Evolutionary conservation across 2,329 filamentous ascomycete genomes (phyloP), one percentile per base, ranked within the genome.

Genomic region (Aspergillus glaucus): DNA sequence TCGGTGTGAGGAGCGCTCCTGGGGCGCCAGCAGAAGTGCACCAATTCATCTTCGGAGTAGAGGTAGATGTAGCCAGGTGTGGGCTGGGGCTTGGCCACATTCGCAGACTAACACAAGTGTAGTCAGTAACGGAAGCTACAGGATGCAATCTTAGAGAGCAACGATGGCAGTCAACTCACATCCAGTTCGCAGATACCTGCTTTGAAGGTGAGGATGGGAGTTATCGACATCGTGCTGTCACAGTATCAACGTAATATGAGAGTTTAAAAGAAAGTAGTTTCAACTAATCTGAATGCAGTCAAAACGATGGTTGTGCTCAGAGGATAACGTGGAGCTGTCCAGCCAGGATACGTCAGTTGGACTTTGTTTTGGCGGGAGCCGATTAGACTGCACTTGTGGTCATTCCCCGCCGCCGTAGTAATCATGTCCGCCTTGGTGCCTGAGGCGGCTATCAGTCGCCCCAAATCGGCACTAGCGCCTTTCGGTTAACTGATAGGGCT

Each of bases 1-100:
- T 87, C 74, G 54, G 86, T 81, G 57, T 88, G 72, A 19, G 84
- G 76, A 50, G 82, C 80, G 57, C 77, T 79, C 57, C 93, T 86
- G 62, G 88, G 84, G 57, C 91, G 86, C 94, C 94, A 98, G 80
- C 91, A 96, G 75, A 98, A 95, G 75, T 96, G 91, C 52, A 95
- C 79, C 52, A 98, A 81, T 46, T 96, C 92, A 84, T 96, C 92
- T 77, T 95, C 91, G 45, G 80, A 80, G 72, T 93, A 95, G 47
- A 97, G 84, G 69, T 94, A 97, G 65, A 97, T 81, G 71, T 94
- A 96, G 59, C 92, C 92, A 4, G 83, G 84, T 7, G 83, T 85
- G 24, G 81, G 75, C 58, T 82, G 78, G 34, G 89, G 82, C 65
- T 82, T 87, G 63, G 94, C 84, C 70, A 85, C 79, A 57, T 73